Percentiles rank a stretch among this genome's conserved stretches.
Evolutionary conservation across 1,139 yeast genomes (phyloP).

Genomic region (Sugiyamaella xylanicola): DNA sequence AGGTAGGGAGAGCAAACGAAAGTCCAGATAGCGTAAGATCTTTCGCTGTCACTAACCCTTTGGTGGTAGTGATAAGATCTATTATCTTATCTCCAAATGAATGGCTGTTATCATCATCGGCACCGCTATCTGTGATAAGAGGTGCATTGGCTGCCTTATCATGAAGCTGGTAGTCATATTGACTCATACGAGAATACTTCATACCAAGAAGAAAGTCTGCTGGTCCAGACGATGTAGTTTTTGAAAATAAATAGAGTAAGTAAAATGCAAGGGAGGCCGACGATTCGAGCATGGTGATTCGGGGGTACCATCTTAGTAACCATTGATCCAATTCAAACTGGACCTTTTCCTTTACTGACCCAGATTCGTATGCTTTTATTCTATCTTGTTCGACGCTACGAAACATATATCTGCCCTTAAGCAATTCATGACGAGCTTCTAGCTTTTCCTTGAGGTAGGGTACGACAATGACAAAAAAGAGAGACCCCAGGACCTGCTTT

Average conservation of each 20-base stretch:
- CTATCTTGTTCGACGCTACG: constrained; percentile 48
- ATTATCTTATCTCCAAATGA: constrained; percentile 24
- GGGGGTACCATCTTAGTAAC: constrained; percentile 66
- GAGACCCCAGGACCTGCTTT: constrained; percentile 58
- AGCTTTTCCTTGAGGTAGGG: constrained; percentile 73
- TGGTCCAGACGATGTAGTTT: constrained; percentile 63
- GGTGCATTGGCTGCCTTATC: constrained; percentile 21
- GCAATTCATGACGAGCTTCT: constrained; percentile 63
- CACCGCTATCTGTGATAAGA: constrained; percentile 15
- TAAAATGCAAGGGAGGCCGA: constrained; percentile 61
- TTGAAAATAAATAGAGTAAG: constrained; percentile 68
- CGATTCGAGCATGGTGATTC: constrained; percentile 52
- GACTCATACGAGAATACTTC: constrained; percentile 68
- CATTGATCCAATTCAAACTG: constrained; percentile 44
- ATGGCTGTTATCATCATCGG: constrained; percentile 19
- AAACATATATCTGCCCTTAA: constrained; percentile 61
- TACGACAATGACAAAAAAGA: constrained; percentile 64
- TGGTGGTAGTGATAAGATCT: constrained; percentile 29
- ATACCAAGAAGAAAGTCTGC: constrained; percentile 64
- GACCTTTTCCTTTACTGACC: constrained; percentile 24
- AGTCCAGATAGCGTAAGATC: constrained; percentile 39
- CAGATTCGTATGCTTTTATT: constrained; percentile 34
- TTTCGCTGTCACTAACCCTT: constrained; percentile 40
- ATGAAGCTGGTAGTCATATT: constrained; percentile 59
- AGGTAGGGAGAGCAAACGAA: constrained; percentile 67